These are phyloP conservation scores for Thermothelomyces thermophilus DNA, from an alignment of 2,329 filamentous ascomycete species.

Conservation along the genomic window DNA sequence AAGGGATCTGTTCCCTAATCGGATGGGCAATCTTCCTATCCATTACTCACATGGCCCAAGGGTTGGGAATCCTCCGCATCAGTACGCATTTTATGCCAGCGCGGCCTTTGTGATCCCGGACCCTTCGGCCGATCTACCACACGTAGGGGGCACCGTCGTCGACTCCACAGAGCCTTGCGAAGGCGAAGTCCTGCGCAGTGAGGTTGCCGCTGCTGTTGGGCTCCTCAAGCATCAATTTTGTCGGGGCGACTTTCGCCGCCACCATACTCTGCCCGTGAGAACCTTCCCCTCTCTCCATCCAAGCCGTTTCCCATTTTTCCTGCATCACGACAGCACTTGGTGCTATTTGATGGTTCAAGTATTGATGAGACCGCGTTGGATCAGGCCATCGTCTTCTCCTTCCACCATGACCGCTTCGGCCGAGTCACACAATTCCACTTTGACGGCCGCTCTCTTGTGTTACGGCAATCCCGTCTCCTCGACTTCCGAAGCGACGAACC, in stretches of 20 bases:
- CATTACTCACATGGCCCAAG: no score
- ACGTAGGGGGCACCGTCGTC: neutral
- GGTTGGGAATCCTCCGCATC: neutral
- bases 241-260: neutral
- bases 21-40: no score
- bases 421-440: constrained; percentile 8
- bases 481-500: constrained; percentile 3
- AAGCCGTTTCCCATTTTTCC: neutral
- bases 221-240: constrained; percentile 4
- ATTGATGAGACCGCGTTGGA: no score
- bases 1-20: no score
- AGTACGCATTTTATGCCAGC: neutral
- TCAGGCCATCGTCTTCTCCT: constrained; percentile 7
- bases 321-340: no score
- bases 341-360: no score
- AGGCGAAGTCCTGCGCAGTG: neutral
- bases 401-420: neutral
- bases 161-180: neutral
- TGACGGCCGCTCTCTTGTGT: neutral
- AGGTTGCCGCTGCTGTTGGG: constrained; percentile 1
- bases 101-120: neutral
- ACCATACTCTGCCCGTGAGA: constrained; percentile 6
- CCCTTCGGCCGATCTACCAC: neutral
- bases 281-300: neutral
- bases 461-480: constrained; percentile 7